Evolutionary conservation across 768 basidiomycete genomes (phyloP).

Genomic region (Tylopilus vinaceipallidus): DNA sequence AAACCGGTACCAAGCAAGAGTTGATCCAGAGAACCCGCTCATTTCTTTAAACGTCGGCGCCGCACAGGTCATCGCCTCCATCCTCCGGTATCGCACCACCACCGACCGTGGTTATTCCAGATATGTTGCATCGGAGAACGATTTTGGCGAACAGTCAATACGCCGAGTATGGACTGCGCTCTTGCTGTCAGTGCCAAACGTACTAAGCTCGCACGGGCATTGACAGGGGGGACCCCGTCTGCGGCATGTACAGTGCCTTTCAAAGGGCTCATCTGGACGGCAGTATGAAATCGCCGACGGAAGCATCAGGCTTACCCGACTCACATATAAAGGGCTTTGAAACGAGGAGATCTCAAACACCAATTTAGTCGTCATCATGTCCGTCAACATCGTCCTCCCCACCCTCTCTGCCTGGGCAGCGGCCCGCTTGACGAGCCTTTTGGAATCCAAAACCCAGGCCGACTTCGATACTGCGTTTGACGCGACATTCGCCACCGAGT

Average conservation of each 20-base stretch:
- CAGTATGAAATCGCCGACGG: neutral
- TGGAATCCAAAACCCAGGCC: conserved; percentile 35
- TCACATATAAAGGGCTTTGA: too few relatives aligned
- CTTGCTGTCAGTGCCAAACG: neutral
- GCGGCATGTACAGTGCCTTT: neutral
- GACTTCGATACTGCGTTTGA: conserved; percentile 41
- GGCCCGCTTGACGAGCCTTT: conserved; percentile 36
- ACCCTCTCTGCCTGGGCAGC: conserved; percentile 43
- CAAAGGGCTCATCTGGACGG: too few relatives aligned
- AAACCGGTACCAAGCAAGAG: neutral
- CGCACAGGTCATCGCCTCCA: neutral
- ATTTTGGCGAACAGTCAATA: conserved; percentile 2
- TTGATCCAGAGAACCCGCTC: too few relatives aligned
- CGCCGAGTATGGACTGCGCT: neutral
- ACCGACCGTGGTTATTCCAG: neutral
- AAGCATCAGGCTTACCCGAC: too few relatives aligned
- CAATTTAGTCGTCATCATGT: conserved; percentile 23
- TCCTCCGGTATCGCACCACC: neutral
- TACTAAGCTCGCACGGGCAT: too few relatives aligned
- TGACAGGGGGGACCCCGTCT: neutral
- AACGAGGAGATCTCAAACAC: too few relatives aligned
- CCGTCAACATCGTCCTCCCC: conserved; percentile 36
- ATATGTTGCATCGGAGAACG: neutral
- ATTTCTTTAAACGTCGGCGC: neutral
- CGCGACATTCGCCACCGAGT: conserved; percentile 36